Conservation (phyloP, 2,329 filamentous ascomycete genomes). For the Aspergillus ustus region DNA sequence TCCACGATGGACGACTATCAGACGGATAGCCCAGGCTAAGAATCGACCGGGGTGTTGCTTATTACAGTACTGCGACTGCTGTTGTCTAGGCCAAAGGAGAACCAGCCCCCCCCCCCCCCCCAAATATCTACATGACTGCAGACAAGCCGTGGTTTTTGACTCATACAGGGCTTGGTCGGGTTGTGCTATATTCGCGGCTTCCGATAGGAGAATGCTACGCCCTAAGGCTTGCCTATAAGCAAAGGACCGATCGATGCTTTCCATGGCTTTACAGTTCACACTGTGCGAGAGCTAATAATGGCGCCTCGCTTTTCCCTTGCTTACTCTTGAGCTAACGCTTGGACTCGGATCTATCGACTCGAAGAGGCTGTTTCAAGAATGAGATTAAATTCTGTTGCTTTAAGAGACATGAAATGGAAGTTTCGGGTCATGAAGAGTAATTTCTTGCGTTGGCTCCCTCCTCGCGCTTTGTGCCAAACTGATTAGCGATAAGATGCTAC, state of each 20-base stretch:
- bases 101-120: background rate
- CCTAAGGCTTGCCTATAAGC: constrained; percentile 1
- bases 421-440: background rate
- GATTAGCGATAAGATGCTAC: background rate
- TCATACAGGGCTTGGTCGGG: background rate
- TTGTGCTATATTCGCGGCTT: background rate
- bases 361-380: background rate
- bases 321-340: background rate
- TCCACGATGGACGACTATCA: background rate
- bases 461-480: background rate
- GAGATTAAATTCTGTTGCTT: background rate
- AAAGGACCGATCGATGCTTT: constrained; percentile 6
- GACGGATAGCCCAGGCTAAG: background rate
- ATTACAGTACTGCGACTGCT: background rate
- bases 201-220: constrained; percentile 6
- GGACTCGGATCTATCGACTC: background rate
- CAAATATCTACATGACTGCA: background rate
- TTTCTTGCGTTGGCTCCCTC: background rate
- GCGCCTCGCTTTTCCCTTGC: background rate
- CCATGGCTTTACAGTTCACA: constrained; percentile 8
- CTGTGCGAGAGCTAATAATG: background rate
- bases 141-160: background rate
- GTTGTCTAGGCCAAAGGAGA: background rate
- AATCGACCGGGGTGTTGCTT: background rate
- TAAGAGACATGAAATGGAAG: background rate